These are phyloP conservation scores for Phytophthora sp. DNA, from an alignment of 352 stramenopile genomes.

Conservation along the genomic window DNA sequence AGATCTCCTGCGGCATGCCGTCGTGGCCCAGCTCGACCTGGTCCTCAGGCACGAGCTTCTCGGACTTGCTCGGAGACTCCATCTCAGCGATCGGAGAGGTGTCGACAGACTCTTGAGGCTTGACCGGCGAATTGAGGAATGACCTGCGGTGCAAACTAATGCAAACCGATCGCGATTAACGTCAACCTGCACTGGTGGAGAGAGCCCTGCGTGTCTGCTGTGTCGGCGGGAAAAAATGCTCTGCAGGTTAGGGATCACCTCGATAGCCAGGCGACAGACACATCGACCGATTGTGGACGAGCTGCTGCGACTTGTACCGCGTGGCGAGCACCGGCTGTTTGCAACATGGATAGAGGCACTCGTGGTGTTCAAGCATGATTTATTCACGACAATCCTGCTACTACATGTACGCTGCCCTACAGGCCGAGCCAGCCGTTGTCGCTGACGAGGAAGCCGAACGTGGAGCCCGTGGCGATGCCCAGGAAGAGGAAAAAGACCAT, in stretches of 20 bases:
- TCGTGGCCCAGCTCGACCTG: conserved; percentile 28
- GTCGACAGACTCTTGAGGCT: background rate
- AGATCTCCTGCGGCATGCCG: conserved; percentile 54
- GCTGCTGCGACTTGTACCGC: conserved; percentile 19
- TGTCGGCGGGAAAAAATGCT: conserved; percentile 23
- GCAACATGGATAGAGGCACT: conserved; percentile 1
- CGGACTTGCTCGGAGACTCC: conserved; percentile 32
- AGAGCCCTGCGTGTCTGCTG: conserved; percentile 12
- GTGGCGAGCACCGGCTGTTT: conserved; percentile 9
- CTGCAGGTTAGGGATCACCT: conserved; percentile 5
- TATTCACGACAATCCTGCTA: background rate
- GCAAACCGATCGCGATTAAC: conserved; percentile 19
- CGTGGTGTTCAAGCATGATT: background rate
- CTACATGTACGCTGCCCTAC: conserved; percentile 20
- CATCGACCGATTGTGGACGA: conserved; percentile 22
- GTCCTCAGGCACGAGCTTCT: conserved; percentile 39
- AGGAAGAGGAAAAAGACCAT: conserved; percentile 71
- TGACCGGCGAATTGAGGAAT: conserved; percentile 11
- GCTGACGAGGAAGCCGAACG: conserved; percentile 57
- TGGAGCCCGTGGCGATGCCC: conserved; percentile 52
- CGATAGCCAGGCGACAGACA: conserved; percentile 16
- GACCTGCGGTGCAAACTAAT: conserved; percentile 8
- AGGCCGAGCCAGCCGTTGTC: conserved; percentile 55
- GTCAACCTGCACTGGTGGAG: conserved; percentile 29
- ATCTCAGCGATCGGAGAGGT: background rate